Base-by-base conservation (phyloP, 2,329 filamentous ascomycete genomes). In the Pestalotiopsis fici region DNA sequence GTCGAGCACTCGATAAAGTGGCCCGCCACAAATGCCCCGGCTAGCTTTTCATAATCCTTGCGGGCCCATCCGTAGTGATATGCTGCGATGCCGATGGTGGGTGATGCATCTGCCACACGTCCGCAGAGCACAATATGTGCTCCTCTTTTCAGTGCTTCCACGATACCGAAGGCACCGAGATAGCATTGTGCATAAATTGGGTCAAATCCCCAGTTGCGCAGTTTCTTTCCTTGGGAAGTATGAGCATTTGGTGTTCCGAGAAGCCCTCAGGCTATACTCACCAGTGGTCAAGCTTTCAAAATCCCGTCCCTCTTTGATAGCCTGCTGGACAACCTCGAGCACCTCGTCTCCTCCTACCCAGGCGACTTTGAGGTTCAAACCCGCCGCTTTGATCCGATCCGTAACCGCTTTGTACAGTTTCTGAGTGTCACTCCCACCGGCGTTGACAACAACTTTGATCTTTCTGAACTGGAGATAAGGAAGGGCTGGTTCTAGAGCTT, bases 1-100 rank as follows among this genome's bases (percentile, higher is more conserved):
- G 79, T 74, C 5, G 76, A 78, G 69, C 81, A 83, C 68, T 83
- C 81, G 64, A 83, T 82, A 25, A 83, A 68, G 72, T 60, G 21
- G 13, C 21, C 18, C 25, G 4, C 25, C 6, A 39, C 3, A 21
- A 63, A 27, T 23, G 60, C 60, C 6, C 60, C 35, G 4, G 60
- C 60, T n/a, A 63, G 23, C 35, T 59, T 6, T 21, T 65, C 31
- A 7, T 18, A 65, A 3, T 9, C 13, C 6, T 57, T 31, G 9
- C 43, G 18, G 15, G 13, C 18, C 63, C 63, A 65, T 2, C 31
- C 54, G 23, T 65, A 27, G 50, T 50, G 59, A 50, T 50, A 65
- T 15, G 63, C 63, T n/a, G 63, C 47, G 4, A 31, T 12, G 21
- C 15, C 63, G 5, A 65, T 59, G 18, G 59, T 27, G 1, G 63